A percentile compares a stretch with the other conserved stretches of the same genome.
Evolutionary conservation across 345 rosid genomes (phyloP).

Genomic region (Salix caprea): DNA sequence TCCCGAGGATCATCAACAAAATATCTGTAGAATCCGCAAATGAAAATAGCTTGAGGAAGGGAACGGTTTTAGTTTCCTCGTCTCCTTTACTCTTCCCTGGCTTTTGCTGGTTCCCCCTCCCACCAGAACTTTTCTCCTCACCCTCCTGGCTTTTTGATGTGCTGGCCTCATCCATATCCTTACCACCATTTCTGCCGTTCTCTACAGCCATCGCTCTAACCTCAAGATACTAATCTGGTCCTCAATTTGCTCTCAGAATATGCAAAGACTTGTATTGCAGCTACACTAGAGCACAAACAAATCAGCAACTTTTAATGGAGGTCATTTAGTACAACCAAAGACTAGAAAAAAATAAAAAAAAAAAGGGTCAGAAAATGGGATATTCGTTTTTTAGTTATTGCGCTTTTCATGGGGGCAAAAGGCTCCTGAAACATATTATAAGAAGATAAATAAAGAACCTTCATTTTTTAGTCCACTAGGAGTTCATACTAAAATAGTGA

Average conservation of each 20-base stretch:
- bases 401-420: no score
- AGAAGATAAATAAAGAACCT: no score
- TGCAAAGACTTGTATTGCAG: background rate
- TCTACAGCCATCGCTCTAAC: constrained; percentile 29
- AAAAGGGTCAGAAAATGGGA: background rate
- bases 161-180: constrained; percentile 30
- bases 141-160: constrained; percentile 42
- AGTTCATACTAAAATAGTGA: no score
- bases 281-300: background rate
- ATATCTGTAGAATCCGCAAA: constrained; percentile 67
- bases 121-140: constrained; percentile 13
- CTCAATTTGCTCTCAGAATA: background rate
- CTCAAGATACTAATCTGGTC: background rate
- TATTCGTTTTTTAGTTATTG: background rate
- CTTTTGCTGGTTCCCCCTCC: constrained; percentile 17
- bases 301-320: background rate
- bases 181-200: constrained; percentile 15
- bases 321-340: background rate
- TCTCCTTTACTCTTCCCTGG: constrained; percentile 36
- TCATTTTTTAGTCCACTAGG: no score
- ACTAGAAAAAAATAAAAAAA: no score
- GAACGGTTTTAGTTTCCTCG: constrained; percentile 51
- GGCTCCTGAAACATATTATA: no score
- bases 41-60: constrained; percentile 66
- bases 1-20: constrained; percentile 61